phyloP scores from a whole-genome alignment of 2,329 filamentous ascomycete genomes.

The Xylaria sp. region DNA sequence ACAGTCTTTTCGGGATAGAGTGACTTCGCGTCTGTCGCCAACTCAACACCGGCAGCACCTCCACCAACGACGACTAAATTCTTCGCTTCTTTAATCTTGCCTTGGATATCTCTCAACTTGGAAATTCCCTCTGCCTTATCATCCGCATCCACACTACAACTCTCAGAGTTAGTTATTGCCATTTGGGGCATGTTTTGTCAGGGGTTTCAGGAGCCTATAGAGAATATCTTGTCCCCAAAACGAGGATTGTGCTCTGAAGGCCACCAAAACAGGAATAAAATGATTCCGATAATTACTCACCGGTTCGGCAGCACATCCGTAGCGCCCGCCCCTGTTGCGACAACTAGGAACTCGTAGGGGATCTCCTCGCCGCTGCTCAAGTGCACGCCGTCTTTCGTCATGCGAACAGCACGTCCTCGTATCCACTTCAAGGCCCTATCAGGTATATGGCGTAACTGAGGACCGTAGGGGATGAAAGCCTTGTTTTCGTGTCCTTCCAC shows the following conservation, averaged over 20 bases:
- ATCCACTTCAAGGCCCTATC: slow-evolving; percentile 49
- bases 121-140: slow-evolving; percentile 55
- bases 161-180: no score
- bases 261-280: no score
- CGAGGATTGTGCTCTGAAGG: no score
- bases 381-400: slow-evolving; percentile 52
- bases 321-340: slow-evolving; percentile 65
- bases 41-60: slow-evolving; percentile 69
- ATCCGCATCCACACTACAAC: slow-evolving; percentile 55
- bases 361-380: slow-evolving; percentile 57
- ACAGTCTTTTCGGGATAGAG: slow-evolving; percentile 66
- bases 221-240: no score
- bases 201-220: no score
- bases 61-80: slow-evolving; percentile 65
- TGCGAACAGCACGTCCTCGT: slow-evolving; percentile 53
- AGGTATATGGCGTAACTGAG: slow-evolving; percentile 48
- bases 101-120: slow-evolving; percentile 59
- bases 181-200: no score
- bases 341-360: slow-evolving; percentile 64
- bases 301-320: slow-evolving; percentile 57
- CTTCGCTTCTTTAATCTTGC: slow-evolving; percentile 54
- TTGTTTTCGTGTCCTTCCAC: slow-evolving; percentile 65
- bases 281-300: no score
- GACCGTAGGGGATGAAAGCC: slow-evolving; percentile 68
- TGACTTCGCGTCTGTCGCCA: slow-evolving; percentile 68